phyloP scores from a whole-genome alignment of 2,329 filamentous ascomycete genomes.

The Fusarium continuum region DNA sequence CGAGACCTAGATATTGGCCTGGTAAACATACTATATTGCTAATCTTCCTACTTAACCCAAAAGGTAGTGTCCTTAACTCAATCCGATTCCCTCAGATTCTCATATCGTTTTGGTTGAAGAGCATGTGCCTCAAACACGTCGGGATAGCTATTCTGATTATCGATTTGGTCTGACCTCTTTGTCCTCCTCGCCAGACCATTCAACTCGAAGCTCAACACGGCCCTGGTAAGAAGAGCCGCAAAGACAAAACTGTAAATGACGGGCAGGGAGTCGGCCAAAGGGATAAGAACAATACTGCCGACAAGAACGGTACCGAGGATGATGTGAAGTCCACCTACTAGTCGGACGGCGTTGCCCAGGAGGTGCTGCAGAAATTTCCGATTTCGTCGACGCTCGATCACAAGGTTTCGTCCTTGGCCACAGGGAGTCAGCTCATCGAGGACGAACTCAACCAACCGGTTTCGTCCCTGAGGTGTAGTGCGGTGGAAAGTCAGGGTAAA shows the following conservation, averaged over 20 bases:
- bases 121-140: too few relatives aligned
- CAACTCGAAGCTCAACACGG: slow-evolving; percentile 10
- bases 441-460: not conserved
- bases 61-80: too few relatives aligned
- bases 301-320: slow-evolving; percentile 19
- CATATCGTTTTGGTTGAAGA: too few relatives aligned
- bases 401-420: slow-evolving; percentile 3
- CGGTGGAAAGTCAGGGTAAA: slow-evolving; percentile 12
- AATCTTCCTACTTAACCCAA: too few relatives aligned
- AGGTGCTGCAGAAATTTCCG: not conserved
- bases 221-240: slow-evolving; percentile 10
- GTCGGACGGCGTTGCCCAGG: not conserved
- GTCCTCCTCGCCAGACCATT: slow-evolving; percentile 13
- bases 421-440: slow-evolving; percentile 16
- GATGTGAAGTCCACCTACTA: slow-evolving; percentile 15
- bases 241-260: slow-evolving; percentile 25
- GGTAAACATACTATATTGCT: too few relatives aligned
- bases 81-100: too few relatives aligned
- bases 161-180: too few relatives aligned
- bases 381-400: not conserved
- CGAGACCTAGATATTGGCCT: too few relatives aligned
- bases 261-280: slow-evolving; percentile 18
- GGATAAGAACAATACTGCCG: slow-evolving; percentile 16
- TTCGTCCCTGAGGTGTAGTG: not conserved
- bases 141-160: too few relatives aligned